phyloP scores from a whole-genome alignment of 169 alveolate species.

The Eimeria praecox region DNA sequence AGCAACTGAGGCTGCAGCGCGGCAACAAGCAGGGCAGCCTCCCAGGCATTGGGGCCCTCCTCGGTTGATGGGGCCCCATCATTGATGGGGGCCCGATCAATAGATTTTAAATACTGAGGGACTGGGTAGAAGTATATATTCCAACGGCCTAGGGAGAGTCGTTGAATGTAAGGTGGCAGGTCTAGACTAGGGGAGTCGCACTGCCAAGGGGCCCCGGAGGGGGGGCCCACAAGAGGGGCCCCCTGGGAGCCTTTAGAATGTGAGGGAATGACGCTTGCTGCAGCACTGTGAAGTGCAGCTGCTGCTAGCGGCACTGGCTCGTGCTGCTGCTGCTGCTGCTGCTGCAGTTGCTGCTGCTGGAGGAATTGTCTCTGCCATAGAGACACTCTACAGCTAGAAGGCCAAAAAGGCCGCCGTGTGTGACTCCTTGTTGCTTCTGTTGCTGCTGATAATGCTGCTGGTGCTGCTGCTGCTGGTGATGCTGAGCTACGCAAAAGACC shows the following conservation, averaged over 20 bases:
- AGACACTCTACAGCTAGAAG: neutral
- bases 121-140: conserved; percentile 17
- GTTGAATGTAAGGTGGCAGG: conserved; percentile 34
- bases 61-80: neutral
- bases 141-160: conserved; percentile 17
- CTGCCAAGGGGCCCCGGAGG: neutral
- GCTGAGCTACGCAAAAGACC: neutral
- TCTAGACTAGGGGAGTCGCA: neutral
- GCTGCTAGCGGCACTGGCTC: conserved; percentile 33
- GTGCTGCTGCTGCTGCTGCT: neutral
- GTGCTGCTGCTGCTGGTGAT: conserved; percentile 1
- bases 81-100: conserved; percentile 21
- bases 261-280: neutral
- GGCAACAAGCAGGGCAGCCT: conserved; percentile 40
- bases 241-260: neutral
- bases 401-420: neutral
- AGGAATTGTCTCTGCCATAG: neutral
- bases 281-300: conserved; percentile 23
- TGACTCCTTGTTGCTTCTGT: neutral
- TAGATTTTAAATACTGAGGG: conserved; percentile 40
- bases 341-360: neutral
- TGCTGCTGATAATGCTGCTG: conserved; percentile 2
- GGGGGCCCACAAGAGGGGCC: neutral
- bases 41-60: conserved; percentile 35
- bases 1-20: conserved; percentile 32